Evolutionary conservation across 108 stramenopile genomes (phyloP).

Genomic region (Thalassiosira profunda): DNA sequence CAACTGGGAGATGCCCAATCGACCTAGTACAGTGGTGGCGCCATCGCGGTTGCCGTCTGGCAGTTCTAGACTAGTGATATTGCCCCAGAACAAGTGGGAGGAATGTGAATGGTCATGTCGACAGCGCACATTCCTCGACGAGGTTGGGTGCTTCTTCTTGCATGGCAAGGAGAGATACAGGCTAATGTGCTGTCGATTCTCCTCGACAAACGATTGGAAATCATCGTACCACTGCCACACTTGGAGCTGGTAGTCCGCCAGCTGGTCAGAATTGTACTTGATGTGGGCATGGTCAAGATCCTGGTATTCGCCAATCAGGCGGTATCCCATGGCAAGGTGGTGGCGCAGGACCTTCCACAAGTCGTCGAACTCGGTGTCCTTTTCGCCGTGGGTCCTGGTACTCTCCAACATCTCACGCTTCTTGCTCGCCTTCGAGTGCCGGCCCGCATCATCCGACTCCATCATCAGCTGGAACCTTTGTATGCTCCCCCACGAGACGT

Average conservation of each 20-base stretch:
- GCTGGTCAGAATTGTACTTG: conserved; percentile 8
- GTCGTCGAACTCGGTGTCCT: conserved; percentile 4
- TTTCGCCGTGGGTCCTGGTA: neutral
- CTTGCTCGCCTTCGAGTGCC: neutral
- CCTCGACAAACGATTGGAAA: conserved; percentile 29
- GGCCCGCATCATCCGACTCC: neutral
- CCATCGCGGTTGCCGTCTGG: conserved; percentile 25
- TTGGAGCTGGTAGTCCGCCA: conserved; percentile 16
- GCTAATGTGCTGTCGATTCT: conserved; percentile 31
- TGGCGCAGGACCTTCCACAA: conserved; percentile 32
- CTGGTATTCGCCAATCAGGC: conserved; percentile 47
- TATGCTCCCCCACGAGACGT: neutral
- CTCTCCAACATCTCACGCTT: no score
- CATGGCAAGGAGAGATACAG: conserved; percentile 38
- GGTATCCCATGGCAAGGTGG: conserved; percentile 40
- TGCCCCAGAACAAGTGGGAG: conserved; percentile 48
- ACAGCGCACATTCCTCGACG: neutral
- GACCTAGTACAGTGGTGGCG: conserved; percentile 20
- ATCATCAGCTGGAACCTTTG: conserved; percentile 6
- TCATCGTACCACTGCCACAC: conserved; percentile 49
- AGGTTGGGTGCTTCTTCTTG: neutral
- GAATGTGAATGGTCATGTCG: conserved; percentile 24
- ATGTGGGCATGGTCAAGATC: conserved; percentile 49
- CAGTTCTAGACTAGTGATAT: conserved; percentile 9
- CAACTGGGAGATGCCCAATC: conserved; percentile 34